Conservation (phyloP, 1,284 basidiomycete genomes). For the Ustilago tritici region DNA sequence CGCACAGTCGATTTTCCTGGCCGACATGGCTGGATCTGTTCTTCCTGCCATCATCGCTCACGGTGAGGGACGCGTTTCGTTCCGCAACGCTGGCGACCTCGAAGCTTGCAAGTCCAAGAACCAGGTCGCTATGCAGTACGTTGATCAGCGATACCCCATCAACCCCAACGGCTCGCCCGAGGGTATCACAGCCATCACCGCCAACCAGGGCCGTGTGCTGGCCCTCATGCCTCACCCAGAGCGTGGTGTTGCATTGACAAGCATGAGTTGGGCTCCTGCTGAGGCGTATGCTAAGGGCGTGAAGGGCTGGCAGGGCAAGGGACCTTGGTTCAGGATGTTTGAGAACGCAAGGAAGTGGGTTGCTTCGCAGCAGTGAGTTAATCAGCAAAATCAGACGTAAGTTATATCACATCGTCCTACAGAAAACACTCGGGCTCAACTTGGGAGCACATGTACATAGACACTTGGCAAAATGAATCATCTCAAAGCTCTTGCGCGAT, state of each 20-base stretch:
- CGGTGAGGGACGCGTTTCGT: slow-evolving; percentile 90
- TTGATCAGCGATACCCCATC: slow-evolving; percentile 63
- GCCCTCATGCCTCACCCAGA: slow-evolving; percentile 88
- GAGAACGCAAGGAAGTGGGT: slow-evolving; percentile 79
- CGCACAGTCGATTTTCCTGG: slow-evolving; percentile 81
- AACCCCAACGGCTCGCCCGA: slow-evolving; percentile 94
- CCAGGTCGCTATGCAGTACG: slow-evolving; percentile 62
- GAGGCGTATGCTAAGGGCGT: slow-evolving; percentile 26
- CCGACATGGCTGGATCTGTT: slow-evolving; percentile 85
- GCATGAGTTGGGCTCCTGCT: slow-evolving; percentile 69
- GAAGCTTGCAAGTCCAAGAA: slow-evolving; percentile 33
- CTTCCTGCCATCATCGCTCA: slow-evolving; percentile 95
- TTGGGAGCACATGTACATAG: not conserved
- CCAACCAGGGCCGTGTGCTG: slow-evolving; percentile 85
- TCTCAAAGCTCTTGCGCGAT: not conserved
- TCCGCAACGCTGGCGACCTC: slow-evolving; percentile 69
- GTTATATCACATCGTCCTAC: not conserved
- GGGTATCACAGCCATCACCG: slow-evolving; percentile 89
- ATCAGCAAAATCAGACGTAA: not conserved
- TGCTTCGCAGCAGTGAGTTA: slow-evolving; percentile 26
- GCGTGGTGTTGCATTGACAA: slow-evolving; percentile 62
- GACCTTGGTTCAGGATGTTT: slow-evolving; percentile 96
- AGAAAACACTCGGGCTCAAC: not conserved
- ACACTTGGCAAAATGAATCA: not conserved
- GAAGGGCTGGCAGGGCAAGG: slow-evolving; percentile 73